Evolutionary conservation across 1,139 yeast species (phyloP), one percentile per base, ranked within the genome.

Genomic region (Scheffersomyces lignicola): DNA sequence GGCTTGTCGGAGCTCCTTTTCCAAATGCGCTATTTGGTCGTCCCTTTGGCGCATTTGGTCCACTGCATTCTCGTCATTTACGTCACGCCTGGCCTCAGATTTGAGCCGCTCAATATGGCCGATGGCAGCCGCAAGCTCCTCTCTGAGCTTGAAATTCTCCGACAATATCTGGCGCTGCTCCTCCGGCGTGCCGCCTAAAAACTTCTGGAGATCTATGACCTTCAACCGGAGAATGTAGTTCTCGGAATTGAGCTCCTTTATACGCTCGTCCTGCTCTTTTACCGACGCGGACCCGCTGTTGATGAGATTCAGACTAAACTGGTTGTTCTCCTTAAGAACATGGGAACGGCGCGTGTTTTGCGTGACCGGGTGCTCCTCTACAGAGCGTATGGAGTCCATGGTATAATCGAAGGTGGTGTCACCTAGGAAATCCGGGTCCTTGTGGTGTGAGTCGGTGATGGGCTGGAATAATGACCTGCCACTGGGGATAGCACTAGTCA

Each of bases 221-320:
- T 80, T 78, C 28, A 83, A 68, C 49, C 78, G 76, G 45, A 84
- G 63, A 44, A 78, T 75, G 49, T 80, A 75, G 45, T 82, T 83
- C 37, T 83, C 89, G 18, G 73, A 68, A 42, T 76, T 71, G 31
- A 82, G 60, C 33, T 63, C 62, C 31, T 75, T 66, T 25, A 76
- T 60, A 30, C 69, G 64, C 31, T 70, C 69, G 44, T 76, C 78
- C 47, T 80, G 85, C 42, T 71, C 79, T 41, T 69, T 76, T 10
- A 82, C 60, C 2, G 69, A 59, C 15, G 58, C 54, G 22, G 44
- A 36, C 2, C 71, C 69, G 30, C 11, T 11, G 18, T 56, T 54
- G 34, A 33, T 24, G 6, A 33, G 24, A 16, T 29, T 24, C 18
- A 45, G 34, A 28, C 51, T 52, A 25, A 52, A 45, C 25, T 49